These are phyloP conservation scores for Coniella vitis DNA, from an alignment of 2,329 filamentous ascomycete genomes.

Conservation along the genomic window DNA sequence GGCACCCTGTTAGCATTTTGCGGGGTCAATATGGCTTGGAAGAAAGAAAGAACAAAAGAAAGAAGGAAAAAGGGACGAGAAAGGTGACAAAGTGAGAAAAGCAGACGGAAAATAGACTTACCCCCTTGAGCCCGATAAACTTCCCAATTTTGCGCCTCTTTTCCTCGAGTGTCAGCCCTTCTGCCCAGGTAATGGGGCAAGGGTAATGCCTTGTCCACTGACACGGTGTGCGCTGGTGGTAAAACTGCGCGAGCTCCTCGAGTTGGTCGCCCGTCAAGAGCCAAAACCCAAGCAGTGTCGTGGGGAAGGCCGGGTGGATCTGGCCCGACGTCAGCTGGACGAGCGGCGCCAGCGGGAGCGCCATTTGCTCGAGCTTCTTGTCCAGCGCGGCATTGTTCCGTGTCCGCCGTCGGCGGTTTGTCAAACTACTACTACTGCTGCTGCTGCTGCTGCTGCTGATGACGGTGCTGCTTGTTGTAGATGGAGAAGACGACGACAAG, in stretches of 20 bases:
- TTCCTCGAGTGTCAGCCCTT: slow-evolving; percentile 49
- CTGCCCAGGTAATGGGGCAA: slow-evolving; percentile 57
- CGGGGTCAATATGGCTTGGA: not conserved
- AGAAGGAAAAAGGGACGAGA: not conserved
- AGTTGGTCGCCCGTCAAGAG: slow-evolving; percentile 65
- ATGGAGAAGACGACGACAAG: too few species aligned
- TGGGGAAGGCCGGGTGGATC: slow-evolving; percentile 60
- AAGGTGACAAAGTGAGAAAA: not conserved
- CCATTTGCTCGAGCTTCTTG: slow-evolving; percentile 59
- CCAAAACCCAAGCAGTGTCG: slow-evolving; percentile 63
- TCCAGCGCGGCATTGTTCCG: slow-evolving; percentile 45
- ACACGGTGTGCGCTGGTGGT: slow-evolving; percentile 59
- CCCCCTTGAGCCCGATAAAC: slow-evolving; percentile 66
- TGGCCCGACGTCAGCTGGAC: slow-evolving; percentile 55
- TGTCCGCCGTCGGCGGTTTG: slow-evolving; percentile 31
- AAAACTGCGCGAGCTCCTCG: slow-evolving; percentile 63
- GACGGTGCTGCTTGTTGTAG: too few species aligned
- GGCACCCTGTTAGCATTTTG: not conserved
- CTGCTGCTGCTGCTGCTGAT: slow-evolving; percentile 5
- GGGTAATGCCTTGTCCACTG: slow-evolving; percentile 56
- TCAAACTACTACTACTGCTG: slow-evolving; percentile 22
- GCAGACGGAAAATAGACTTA: slow-evolving; percentile 1
- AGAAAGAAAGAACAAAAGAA: not conserved
- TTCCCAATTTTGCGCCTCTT: slow-evolving; percentile 66
- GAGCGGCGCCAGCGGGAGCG: slow-evolving; percentile 58